Conservation (phyloP, 768 basidiomycete genomes). For the Obba rivulosa region DNA sequence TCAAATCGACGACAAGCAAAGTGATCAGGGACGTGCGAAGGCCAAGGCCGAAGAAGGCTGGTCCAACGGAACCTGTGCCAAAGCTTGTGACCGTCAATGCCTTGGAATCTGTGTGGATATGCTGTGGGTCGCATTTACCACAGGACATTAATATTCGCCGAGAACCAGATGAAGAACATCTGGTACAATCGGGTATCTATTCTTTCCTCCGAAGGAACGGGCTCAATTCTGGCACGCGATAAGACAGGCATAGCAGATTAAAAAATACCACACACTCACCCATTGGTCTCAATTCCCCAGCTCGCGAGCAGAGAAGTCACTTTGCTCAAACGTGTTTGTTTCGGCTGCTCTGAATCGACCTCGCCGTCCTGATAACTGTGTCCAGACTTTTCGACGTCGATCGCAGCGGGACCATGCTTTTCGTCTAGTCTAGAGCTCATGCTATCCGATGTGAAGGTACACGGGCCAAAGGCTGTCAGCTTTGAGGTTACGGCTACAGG, state of each 20-base stretch:
- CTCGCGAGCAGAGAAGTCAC: conserved; percentile 25
- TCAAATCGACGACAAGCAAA: conserved; percentile 39
- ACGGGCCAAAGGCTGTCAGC: too few species aligned
- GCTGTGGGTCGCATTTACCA: not conserved
- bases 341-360: too few species aligned
- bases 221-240: conserved; percentile 58
- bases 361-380: too few species aligned
- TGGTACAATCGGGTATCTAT: conserved; percentile 55
- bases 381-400: too few species aligned
- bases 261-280: conserved; percentile 21
- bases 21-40: conserved; percentile 36
- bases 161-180: conserved; percentile 70
- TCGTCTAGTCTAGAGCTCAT: too few species aligned
- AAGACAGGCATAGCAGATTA: too few species aligned
- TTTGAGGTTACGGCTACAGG: too few species aligned
- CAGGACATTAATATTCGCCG: conserved; percentile 64
- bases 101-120: too few species aligned
- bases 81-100: conserved; percentile 27
- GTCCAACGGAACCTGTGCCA: conserved; percentile 45
- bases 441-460: too few species aligned
- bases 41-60: conserved; percentile 43
- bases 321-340: conserved; percentile 6
- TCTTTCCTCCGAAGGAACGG: conserved; percentile 44
- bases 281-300: conserved; percentile 38
- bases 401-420: too few species aligned